Evolutionary conservation across 345 rosid species (phyloP).

Genomic region (Eucalyptus pumila): DNA sequence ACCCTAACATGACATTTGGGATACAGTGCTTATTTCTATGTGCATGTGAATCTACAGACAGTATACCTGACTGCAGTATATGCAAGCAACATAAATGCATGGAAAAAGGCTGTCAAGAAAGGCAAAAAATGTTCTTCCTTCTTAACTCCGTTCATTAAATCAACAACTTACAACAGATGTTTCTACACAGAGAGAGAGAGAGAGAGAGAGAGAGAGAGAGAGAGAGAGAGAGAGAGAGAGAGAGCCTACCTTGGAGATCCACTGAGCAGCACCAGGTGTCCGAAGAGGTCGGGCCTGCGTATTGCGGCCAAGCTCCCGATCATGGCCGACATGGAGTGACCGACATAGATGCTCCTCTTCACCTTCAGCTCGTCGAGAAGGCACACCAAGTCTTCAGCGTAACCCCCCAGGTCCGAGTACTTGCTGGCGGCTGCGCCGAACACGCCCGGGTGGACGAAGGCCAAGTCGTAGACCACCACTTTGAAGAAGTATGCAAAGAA

Average conservation of each 20-base stretch:
- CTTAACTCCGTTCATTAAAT: background rate
- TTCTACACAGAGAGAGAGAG: background rate
- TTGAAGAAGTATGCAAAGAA: background rate
- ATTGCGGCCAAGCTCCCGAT: slow-evolving; percentile 16
- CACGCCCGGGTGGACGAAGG: background rate
- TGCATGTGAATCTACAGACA: background rate
- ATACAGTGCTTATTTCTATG: background rate
- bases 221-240: background rate
- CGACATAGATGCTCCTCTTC: slow-evolving; percentile 4
- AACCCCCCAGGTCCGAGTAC: background rate
- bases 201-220: background rate
- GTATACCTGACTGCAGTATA: background rate
- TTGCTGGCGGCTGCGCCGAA: background rate
- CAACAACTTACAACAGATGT: background rate
- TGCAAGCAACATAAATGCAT: background rate
- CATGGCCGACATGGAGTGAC: slow-evolving; percentile 30
- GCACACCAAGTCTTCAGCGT: slow-evolving; percentile 1
- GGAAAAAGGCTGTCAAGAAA: background rate
- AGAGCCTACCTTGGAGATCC: slow-evolving; percentile 19
- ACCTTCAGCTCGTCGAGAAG: slow-evolving; percentile 1
- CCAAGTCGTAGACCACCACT: background rate
- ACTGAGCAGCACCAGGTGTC: slow-evolving; percentile 7
- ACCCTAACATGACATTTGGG: background rate
- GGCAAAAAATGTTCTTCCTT: background rate
- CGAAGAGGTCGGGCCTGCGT: slow-evolving; percentile 10